phyloP scores from a whole-genome alignment of 352 stramenopile genomes.

The Heterotrichella gracilis region DNA sequence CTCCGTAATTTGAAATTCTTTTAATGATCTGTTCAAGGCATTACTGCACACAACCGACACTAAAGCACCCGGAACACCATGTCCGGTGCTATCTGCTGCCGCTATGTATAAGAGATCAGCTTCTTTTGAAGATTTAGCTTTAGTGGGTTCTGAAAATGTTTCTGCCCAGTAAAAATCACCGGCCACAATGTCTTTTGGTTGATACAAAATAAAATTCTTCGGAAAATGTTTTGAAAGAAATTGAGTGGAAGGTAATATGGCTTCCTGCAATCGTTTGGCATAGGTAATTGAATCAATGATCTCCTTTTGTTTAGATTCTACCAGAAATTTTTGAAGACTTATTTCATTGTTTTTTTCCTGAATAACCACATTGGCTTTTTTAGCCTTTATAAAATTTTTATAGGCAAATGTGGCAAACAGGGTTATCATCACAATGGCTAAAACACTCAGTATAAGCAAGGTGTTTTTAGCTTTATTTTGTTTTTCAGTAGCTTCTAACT shows the following conservation, averaged over 20 bases:
- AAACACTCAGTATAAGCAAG: too few relatives aligned
- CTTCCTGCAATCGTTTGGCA: neutral
- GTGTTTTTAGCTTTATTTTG: too few relatives aligned
- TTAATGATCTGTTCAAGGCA: neutral
- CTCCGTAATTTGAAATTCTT: neutral
- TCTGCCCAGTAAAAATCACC: conserved; percentile 1
- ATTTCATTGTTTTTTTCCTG: neutral
- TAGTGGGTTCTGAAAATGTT: too few relatives aligned
- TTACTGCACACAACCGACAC: neutral
- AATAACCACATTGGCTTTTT: too few relatives aligned
- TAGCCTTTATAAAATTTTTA: too few relatives aligned
- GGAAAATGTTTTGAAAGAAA: neutral
- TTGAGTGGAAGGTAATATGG: neutral
- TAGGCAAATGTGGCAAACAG: too few relatives aligned
- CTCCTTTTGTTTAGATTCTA: neutral
- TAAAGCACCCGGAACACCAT: neutral
- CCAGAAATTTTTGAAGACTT: neutral
- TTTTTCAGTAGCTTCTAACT: too few relatives aligned
- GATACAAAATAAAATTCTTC: neutral
- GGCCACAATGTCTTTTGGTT: neutral
- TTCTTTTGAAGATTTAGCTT: too few relatives aligned
- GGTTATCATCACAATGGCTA: too few relatives aligned
- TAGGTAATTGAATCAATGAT: neutral
- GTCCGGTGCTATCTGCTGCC: neutral
- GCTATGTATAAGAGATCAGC: neutral